Base-by-base conservation (phyloP, 495 filamentous ascomycete species). In the Trichoderma orchidacearum region DNA sequence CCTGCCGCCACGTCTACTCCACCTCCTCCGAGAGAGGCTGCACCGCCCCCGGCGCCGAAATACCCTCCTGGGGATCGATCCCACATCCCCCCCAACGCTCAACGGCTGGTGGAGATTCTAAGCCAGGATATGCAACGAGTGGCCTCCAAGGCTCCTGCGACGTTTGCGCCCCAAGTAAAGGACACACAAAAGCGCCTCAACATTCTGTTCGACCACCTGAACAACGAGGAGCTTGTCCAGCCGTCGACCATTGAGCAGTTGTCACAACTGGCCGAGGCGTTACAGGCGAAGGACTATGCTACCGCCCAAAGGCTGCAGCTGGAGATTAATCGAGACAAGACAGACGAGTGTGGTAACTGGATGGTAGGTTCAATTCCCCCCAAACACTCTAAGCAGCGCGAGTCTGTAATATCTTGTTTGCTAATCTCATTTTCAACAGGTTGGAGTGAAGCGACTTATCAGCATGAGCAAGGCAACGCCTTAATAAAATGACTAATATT, bases 151-250 rank as follows among this genome's bases (percentile, higher is more conserved):
- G 94, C 94, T 0, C 93, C 93, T 3, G 70, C 83, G 15, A 77
- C 83, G 4, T 96, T 91, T 75, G 84, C 86, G 63, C 75, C 80
- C 23, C 89, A 96, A 66, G 89, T 97, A 35, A 85, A 86, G 52
- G 92, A 98, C 66, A 93, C 90, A 3, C 89, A 96, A 65, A 94
- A 94, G 69, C 80, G 92, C 41, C 76, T 98, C 56, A 86, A 85
- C 60, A 85, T 95, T 54, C 79, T 98, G 9, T 98, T 95, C 70
- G 90, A 97, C 64, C 90, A 96, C 68, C 75, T 98, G 53, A 97
- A 97, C 75, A 97, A 97, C 63, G 86, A 88, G 63, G 89, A 96
- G 58, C 72, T 98, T 25, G 75, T 96, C 53, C 87, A 84, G 66
- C 77, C 83, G 28, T 89, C 91, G 62, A 96, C 92, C 6, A 74